A percentile compares a stretch with the other conserved stretches of the same genome.
phyloP scores from a whole-genome alignment of 2,329 filamentous ascomycete genomes.

The Apiospora saccharicola region DNA sequence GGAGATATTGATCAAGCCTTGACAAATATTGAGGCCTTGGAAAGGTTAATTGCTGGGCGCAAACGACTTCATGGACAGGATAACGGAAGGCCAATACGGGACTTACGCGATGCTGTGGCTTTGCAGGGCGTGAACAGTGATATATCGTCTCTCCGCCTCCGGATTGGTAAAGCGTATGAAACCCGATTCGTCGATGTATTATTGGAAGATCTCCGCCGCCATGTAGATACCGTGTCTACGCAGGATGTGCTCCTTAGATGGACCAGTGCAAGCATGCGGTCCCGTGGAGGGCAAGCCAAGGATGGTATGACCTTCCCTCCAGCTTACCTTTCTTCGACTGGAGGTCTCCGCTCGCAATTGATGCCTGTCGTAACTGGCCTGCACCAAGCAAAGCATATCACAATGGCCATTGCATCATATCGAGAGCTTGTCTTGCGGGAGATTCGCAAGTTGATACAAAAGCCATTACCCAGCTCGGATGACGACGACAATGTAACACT shows the following conservation, averaged over 20 bases:
- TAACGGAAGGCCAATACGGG: constrained; percentile 58
- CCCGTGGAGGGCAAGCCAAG: constrained; percentile 71
- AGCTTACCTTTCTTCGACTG: constrained; percentile 77
- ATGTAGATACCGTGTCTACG: constrained; percentile 75
- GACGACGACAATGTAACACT: constrained; percentile 94
- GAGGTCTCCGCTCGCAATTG: constrained; percentile 74
- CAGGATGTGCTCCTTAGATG: constrained; percentile 83
- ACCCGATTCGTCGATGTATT: constrained; percentile 79
- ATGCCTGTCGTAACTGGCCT: constrained; percentile 77
- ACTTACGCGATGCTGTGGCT: constrained; percentile 79
- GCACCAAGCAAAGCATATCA: constrained; percentile 81
- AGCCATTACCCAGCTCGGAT: constrained; percentile 87
- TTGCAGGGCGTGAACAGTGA: constrained; percentile 82
- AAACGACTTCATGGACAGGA: constrained; percentile 33
- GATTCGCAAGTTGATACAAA: constrained; percentile 83
- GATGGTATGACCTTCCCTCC: constrained; percentile 72
- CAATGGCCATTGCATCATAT: constrained; percentile 82
- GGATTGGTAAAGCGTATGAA: constrained; percentile 89
- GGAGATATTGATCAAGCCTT: constrained; percentile 86
- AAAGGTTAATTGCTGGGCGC: constrained; percentile 78
- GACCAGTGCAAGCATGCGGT: constrained; percentile 78
- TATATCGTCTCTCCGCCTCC: constrained; percentile 75
- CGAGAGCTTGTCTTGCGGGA: constrained; percentile 85
- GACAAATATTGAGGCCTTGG: constrained; percentile 77
- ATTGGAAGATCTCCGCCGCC: constrained; percentile 80